These are phyloP conservation scores for Paramecium bursaria DNA, from an alignment of 73 alveolate species.

Conservation along the genomic window DNA sequence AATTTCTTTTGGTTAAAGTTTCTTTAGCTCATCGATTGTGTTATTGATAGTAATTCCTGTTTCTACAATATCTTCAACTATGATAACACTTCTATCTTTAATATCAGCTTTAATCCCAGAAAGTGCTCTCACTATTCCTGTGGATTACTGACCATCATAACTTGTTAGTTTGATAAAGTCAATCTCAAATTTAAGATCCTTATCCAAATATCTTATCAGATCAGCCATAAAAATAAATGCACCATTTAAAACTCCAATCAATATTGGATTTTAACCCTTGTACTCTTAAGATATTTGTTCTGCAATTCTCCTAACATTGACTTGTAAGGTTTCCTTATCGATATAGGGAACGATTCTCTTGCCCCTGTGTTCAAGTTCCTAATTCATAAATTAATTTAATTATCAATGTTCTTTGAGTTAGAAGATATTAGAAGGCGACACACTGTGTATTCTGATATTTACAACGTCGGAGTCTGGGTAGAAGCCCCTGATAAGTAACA, in stretches of 20 bases:
- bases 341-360: slow-evolving; percentile 9
- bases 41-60: slow-evolving; percentile 66
- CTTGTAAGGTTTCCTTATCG: not conserved
- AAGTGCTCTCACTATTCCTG: slow-evolving; percentile 64
- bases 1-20: slow-evolving; percentile 53
- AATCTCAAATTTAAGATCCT: slow-evolving; percentile 36
- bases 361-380: slow-evolving; percentile 25
- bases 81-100: slow-evolving; percentile 47
- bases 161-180: slow-evolving; percentile 67
- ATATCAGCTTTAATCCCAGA: slow-evolving; percentile 61
- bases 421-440: slow-evolving; percentile 72
- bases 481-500: slow-evolving; percentile 69
- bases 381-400: slow-evolving; percentile 3
- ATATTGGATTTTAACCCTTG: slow-evolving; percentile 60
- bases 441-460: slow-evolving; percentile 64
- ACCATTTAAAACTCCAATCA: slow-evolving; percentile 69
- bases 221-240: slow-evolving; percentile 68
- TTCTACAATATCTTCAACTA: slow-evolving; percentile 69
- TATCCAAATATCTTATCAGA: slow-evolving; percentile 58
- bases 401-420: slow-evolving; percentile 68
- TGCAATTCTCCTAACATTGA: slow-evolving; percentile 40
- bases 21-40: slow-evolving; percentile 49
- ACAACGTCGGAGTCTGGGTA: slow-evolving; percentile 68
- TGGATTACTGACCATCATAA: slow-evolving; percentile 62
- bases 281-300: slow-evolving; percentile 55